Conservation (phyloP, 2,329 filamentous ascomycete species). For the Hypoxylon sp. region DNA sequence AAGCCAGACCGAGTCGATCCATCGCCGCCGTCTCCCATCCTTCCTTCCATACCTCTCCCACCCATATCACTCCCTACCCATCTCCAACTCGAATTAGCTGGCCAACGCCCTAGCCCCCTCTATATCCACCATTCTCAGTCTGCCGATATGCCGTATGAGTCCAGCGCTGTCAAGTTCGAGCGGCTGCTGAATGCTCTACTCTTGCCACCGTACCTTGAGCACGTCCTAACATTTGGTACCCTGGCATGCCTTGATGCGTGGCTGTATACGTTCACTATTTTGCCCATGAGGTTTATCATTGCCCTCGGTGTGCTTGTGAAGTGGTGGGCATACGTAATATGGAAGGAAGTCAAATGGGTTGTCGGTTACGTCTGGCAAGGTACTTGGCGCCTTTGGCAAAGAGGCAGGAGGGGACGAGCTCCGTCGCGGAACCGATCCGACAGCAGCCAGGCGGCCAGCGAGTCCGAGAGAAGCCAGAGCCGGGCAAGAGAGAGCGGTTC, state of each 20-base stretch:
- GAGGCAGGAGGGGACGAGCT: conserved; percentile 66
- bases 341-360: conserved; percentile 80
- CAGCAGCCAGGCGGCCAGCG: conserved; percentile 52
- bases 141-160: conserved; percentile 84
- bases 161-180: conserved; percentile 91
- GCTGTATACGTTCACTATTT: conserved; percentile 96
- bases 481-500: conserved; percentile 45
- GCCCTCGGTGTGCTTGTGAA: conserved; percentile 81
- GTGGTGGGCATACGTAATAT: conserved; percentile 83
- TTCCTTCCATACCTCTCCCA: conserved; percentile 71
- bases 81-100: conserved; percentile 75
- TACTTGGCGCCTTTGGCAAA: conserved; percentile 81
- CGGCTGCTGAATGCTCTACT: conserved; percentile 90
- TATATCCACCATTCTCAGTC: conserved; percentile 74
- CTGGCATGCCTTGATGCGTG: conserved; percentile 95
- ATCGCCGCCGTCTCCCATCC: conserved; percentile 64
- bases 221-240: conserved; percentile 87
- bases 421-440: conserved; percentile 49
- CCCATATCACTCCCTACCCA: conserved; percentile 78
- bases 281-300: conserved; percentile 89
- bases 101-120: conserved; percentile 73
- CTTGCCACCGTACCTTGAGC: conserved; percentile 85
- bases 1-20: conserved; percentile 51
- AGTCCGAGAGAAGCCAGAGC: conserved; percentile 60
- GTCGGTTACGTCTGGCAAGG: conserved; percentile 84